phyloP scores from a whole-genome alignment of 169 alveolate species.

The Eimeria necatrix region DNA sequence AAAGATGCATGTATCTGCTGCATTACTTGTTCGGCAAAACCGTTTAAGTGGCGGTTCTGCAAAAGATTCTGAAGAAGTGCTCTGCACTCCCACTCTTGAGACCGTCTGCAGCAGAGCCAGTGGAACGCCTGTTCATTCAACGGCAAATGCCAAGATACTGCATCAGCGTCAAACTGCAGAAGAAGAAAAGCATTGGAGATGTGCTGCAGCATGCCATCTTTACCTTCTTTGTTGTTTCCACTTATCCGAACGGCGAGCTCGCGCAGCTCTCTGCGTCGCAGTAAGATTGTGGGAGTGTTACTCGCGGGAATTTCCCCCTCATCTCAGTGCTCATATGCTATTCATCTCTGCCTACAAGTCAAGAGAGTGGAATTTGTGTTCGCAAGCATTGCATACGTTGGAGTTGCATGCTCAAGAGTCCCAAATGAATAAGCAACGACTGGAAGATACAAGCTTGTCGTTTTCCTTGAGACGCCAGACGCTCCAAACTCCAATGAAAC shows the following conservation, averaged over 20 bases:
- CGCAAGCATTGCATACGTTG: slow-evolving; percentile 66
- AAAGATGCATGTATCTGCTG: slow-evolving; percentile 64
- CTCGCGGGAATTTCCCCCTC: slow-evolving; percentile 27
- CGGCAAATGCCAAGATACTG: neutral
- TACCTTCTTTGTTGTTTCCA: slow-evolving; percentile 68
- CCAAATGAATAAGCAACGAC: neutral
- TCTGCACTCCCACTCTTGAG: neutral
- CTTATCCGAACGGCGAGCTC: slow-evolving; percentile 35
- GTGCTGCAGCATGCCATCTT: slow-evolving; percentile 59
- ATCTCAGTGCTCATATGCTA: slow-evolving; percentile 38
- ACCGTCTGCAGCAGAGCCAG: slow-evolving; percentile 6
- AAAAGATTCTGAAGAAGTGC: neutral
- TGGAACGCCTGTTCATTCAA: neutral
- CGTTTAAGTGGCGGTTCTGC: neutral
- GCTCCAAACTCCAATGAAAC: slow-evolving; percentile 5
- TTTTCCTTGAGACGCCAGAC: neutral
- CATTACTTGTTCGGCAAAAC: slow-evolving; percentile 26
- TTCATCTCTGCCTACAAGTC: slow-evolving; percentile 59
- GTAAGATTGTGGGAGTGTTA: slow-evolving; percentile 69
- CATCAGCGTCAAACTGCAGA: neutral
- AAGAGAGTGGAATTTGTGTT: slow-evolving; percentile 61
- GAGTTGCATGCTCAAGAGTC: slow-evolving; percentile 4
- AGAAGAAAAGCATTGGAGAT: slow-evolving; percentile 35
- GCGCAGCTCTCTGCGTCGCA: slow-evolving; percentile 63
- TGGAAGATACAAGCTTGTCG: neutral